Conservation (phyloP, 1,284 basidiomycete genomes). For the Naganishia liquefaciens region DNA sequence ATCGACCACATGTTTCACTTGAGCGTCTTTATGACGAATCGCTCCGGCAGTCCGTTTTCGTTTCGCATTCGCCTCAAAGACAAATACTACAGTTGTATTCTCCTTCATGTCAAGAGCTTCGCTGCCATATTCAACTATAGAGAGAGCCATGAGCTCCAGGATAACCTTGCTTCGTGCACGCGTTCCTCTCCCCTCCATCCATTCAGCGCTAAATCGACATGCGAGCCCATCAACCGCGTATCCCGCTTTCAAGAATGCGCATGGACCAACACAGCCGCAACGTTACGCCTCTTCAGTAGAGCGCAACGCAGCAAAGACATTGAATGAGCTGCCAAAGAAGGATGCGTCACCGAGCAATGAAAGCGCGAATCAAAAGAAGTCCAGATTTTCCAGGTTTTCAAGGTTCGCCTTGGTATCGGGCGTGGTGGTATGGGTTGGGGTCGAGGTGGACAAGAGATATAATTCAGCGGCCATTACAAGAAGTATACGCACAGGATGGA, state of each 20-base stretch:
- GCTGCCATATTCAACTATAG: no score
- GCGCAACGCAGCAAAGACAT: no score
- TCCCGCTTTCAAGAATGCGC: no score
- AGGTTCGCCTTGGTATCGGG: slow-evolving; percentile 11
- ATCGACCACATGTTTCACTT: slow-evolving; percentile 5
- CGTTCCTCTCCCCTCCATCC: no score
- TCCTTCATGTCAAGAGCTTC: no score
- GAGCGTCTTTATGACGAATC: neutral
- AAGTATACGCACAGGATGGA: slow-evolving; percentile 26
- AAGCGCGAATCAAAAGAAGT: neutral
- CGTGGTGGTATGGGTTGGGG: slow-evolving; percentile 13
- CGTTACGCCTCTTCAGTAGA: no score
- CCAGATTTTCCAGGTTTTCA: slow-evolving; percentile 11
- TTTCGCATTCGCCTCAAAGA: neutral
- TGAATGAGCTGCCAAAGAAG: neutral
- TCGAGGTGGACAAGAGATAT: slow-evolving; percentile 22
- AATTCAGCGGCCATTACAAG: slow-evolving; percentile 30
- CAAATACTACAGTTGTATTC: neutral
- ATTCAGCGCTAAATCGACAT: no score
- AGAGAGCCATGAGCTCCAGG: no score
- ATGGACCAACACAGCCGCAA: no score
- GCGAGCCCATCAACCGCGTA: no score
- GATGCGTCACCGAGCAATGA: neutral
- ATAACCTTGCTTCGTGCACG: no score
- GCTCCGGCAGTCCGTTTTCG: neutral